Base-by-base conservation (phyloP, 495 filamentous ascomycete species). In the Immersiella caudata region DNA sequence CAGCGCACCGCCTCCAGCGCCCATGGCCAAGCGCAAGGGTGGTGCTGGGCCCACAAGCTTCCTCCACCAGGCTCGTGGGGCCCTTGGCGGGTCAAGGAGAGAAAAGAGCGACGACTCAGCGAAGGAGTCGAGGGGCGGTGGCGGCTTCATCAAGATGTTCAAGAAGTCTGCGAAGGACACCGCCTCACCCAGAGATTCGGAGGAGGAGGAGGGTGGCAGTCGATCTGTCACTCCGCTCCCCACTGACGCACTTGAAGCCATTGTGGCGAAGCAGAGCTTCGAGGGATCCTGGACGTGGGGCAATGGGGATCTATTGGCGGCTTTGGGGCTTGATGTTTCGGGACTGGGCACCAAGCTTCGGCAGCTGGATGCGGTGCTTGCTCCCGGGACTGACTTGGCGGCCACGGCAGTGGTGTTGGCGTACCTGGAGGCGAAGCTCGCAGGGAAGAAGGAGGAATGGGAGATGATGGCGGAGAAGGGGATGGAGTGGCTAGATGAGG, bases 391-490 rank as follows among this genome's bases (percentile, higher is more conserved):
- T 16, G 66, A 71, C 6, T 49, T 70, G 11, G 65, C 81, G 26
- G 81, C 82, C 5, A 89, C 88, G 7, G 71, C 82, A 16, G 61
- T 87, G 49, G 85, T 79, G 9, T 61, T 88, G 55, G 79, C 70
- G 6, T 88, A 73, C 63, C 72, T 90, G 36, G 78, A 84, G 70
- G 67, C 54, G 29, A 80, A 76, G 65, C 59, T 85, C 57, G 63
- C 4, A 0, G 75, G 64, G 6, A 71, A 79, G 58, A 72, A 76
- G 73, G 82, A 81, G n/a, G 73, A 77, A 24, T 89, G 87, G 87
- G 84, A 86, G 70, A 76, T 89, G 75, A 26, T 86, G 65, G 83
- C 76, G 6, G 79, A 80, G 25, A 87, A 86, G 75, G 84, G 82
- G 1, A 73, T 33, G 67, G 70, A 29, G 20, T 85, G 83, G 82